Conservation (phyloP, 225 moss, liverwort and hornwort species). For the Sphagnum tenellum region DNA sequence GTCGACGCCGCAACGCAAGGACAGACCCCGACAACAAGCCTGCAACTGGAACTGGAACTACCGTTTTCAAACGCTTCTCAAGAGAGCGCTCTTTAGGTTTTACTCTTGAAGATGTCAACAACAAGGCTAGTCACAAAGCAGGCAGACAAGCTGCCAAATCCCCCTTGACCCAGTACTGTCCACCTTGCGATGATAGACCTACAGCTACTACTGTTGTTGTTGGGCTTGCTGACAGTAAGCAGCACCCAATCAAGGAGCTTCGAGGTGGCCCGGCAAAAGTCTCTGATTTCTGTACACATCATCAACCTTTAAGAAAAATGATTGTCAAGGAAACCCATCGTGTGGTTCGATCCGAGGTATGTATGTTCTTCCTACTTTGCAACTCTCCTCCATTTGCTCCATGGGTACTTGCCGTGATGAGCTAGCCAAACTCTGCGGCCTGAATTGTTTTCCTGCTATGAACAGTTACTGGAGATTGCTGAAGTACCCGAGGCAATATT, state of each 20-base stretch:
- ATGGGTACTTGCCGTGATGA: background rate
- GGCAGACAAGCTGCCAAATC: slow-evolving; percentile 10
- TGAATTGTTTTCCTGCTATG: no score
- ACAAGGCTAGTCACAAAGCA: slow-evolving; percentile 2
- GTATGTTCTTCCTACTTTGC: background rate
- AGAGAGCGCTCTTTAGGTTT: slow-evolving; percentile 29
- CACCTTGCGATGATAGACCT: slow-evolving; percentile 8
- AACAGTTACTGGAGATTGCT: no score
- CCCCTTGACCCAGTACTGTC: slow-evolving; percentile 9
- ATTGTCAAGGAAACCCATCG: slow-evolving; percentile 34
- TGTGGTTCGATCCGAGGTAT: slow-evolving; percentile 26
- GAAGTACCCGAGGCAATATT: no score
- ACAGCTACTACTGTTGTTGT: no score
- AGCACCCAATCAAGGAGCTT: slow-evolving; percentile 14
- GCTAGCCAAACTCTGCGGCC: no score
- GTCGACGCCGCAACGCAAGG: slow-evolving; percentile 5
- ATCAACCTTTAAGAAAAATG: slow-evolving; percentile 8
- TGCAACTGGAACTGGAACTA: background rate
- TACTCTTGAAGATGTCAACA: slow-evolving; percentile 9
- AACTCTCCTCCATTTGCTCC: background rate
- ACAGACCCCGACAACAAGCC: slow-evolving; percentile 11
- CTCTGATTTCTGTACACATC: background rate
- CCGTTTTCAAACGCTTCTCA: slow-evolving; percentile 18
- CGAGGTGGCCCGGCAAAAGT: slow-evolving; percentile 2
- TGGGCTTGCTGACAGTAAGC: background rate